Conservation (phyloP, 768 basidiomycete genomes). For the Scleroderma bovista region DNA sequence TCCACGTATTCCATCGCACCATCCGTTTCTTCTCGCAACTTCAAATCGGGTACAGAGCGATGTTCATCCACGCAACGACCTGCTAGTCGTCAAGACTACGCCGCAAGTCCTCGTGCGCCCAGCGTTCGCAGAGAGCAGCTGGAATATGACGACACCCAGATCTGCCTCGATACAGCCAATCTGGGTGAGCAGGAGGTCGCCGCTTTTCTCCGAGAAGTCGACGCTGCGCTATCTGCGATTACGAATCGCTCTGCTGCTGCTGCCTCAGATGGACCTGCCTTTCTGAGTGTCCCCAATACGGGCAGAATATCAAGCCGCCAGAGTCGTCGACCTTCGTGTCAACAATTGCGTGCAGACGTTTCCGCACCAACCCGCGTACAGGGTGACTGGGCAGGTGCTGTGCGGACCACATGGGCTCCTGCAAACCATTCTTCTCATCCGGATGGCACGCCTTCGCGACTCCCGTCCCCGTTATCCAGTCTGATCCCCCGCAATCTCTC, state of each 20-base stretch:
- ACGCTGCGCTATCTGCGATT: conserved; percentile 23
- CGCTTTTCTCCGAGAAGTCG: conserved; percentile 27
- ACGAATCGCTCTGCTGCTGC: conserved; percentile 21
- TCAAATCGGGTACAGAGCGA: conserved; percentile 16
- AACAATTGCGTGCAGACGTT: conserved; percentile 26
- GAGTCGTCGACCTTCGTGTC: conserved; percentile 26
- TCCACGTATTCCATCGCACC: conserved; percentile 28
- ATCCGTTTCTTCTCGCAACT: conserved; percentile 18
- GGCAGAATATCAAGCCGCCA: conserved; percentile 22
- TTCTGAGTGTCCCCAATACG: conserved; percentile 23
- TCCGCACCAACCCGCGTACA: conserved; percentile 15
- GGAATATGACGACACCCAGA: conserved; percentile 26
- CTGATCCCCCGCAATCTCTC: conserved; percentile 15
- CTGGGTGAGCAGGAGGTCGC: conserved; percentile 26
- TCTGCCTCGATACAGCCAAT: conserved; percentile 27
- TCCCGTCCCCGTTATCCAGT: conserved; percentile 13
- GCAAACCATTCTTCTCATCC: conserved; percentile 17
- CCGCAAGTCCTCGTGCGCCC: conserved; percentile 17
- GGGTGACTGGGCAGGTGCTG: conserved; percentile 20
- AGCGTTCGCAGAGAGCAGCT: conserved; percentile 25
- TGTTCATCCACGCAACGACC: conserved; percentile 20
- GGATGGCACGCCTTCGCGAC: conserved; percentile 22
- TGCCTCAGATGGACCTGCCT: conserved; percentile 26
- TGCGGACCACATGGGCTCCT: conserved; percentile 23
- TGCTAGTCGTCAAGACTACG: conserved; percentile 22